phyloP scores from a whole-genome alignment of 306 rosid genomes.

The Vigna trinervia region DNA sequence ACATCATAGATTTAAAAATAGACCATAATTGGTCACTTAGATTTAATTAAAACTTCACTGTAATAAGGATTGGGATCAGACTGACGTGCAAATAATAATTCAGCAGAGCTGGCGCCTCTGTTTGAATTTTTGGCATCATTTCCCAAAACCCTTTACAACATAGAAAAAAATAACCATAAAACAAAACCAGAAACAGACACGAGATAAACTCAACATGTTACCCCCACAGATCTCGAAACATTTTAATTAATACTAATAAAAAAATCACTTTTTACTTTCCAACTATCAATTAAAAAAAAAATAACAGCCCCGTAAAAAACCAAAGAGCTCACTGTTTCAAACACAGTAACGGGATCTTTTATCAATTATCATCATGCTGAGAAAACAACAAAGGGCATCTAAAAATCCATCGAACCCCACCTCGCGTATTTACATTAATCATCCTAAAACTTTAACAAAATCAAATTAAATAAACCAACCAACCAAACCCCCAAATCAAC shows the following conservation, averaged over 20 bases:
- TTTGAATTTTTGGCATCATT: conserved; percentile 75
- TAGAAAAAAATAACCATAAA: conserved; percentile 28
- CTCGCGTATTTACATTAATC: conserved; percentile 57
- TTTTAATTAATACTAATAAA: neutral
- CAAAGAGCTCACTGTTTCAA: conserved; percentile 17
- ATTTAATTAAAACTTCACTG: neutral
- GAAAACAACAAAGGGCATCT: conserved; percentile 7
- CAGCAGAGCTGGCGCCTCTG: conserved; percentile 69
- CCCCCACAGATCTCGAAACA: conserved; percentile 38
- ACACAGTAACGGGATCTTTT: conserved; percentile 27
- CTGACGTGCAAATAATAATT: conserved; percentile 62
- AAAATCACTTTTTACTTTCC: neutral
- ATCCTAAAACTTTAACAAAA: conserved; percentile 36
- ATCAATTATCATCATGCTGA: neutral
- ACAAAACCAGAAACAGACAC: conserved; percentile 46
- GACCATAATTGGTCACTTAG: conserved; percentile 39
- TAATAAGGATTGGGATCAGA: conserved; percentile 52
- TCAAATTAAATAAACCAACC: neutral
- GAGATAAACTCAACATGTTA: conserved; percentile 55
- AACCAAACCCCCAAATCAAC: conserved; percentile 37
- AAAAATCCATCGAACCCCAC: conserved; percentile 35
- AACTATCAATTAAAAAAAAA: neutral
- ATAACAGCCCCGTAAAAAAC: neutral
- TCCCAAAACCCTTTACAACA: conserved; percentile 58
- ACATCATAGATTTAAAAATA: neutral